A percentile compares a stretch with the other conserved stretches of the same genome.
Conservation (phyloP, 176 grass and related monocot genomes). For the Oryza officinalis region DNA sequence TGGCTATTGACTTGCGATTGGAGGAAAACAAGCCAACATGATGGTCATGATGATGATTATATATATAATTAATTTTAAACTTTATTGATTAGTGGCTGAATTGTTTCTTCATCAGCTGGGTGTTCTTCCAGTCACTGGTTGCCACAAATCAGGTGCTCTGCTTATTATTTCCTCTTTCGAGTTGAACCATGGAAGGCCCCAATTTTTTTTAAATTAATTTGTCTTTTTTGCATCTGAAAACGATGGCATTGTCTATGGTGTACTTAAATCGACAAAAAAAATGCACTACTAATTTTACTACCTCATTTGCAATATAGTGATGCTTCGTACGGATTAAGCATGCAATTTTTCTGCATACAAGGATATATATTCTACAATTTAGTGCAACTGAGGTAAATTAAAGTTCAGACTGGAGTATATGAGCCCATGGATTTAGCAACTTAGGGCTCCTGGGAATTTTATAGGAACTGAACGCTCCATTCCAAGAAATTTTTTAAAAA, state of each 20-base stretch:
- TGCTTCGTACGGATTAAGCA: background rate
- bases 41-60: background rate
- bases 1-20: background rate
- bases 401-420: background rate
- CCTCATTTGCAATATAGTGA: background rate
- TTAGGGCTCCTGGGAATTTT: background rate
- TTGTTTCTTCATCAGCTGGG: constrained; percentile 24
- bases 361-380: background rate
- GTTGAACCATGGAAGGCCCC: background rate
- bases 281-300: too few species aligned
- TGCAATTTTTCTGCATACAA: background rate
- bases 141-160: background rate
- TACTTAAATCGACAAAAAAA: background rate
- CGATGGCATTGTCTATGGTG: background rate
- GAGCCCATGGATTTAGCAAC: background rate
- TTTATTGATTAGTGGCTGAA: background rate
- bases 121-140: background rate
- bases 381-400: background rate
- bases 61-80: background rate
- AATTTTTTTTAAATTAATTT: background rate
- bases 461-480: background rate
- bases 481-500: background rate
- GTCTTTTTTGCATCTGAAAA: background rate
- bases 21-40: background rate
- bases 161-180: background rate